Percentiles rank a stretch among this genome's conserved stretches.
phyloP scores from a whole-genome alignment of 2,329 filamentous ascomycete genomes.

The Zalaria sp. region DNA sequence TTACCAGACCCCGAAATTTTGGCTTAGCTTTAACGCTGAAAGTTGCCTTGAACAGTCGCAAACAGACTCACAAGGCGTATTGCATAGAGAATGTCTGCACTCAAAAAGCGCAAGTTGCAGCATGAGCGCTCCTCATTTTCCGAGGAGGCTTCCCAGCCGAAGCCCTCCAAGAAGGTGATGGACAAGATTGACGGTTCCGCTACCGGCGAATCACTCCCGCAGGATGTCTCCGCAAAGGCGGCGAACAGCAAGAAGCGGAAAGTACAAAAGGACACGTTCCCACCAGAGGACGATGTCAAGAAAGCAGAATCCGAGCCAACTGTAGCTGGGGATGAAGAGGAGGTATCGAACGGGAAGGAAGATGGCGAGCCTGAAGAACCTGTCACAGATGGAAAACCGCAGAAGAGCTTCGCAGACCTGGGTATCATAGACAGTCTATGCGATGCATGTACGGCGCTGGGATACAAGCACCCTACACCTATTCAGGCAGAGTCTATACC shows the following conservation, averaged over 20 bases:
- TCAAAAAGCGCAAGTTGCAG: constrained; percentile 29
- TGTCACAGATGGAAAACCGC: constrained; percentile 43
- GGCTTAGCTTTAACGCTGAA: not conserved
- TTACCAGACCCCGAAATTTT: not conserved
- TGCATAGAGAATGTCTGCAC: constrained; percentile 18
- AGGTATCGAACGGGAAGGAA: constrained; percentile 1
- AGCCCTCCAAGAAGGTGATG: constrained; percentile 5
- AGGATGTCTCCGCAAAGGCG: not conserved
- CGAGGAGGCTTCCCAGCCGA: constrained; percentile 3
- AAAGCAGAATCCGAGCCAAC: constrained; percentile 9
- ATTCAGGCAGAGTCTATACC: constrained; percentile 84
- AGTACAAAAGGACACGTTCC: constrained; percentile 2
- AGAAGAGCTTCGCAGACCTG: constrained; percentile 56
- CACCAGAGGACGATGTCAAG: constrained; percentile 6
- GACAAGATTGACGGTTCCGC: constrained; percentile 3
- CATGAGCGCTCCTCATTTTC: constrained; percentile 4
- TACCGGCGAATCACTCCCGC: not conserved
- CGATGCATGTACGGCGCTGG: constrained; percentile 70
- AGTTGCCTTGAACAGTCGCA: not conserved
- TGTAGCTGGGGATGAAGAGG: constrained; percentile 14
- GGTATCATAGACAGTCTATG: constrained; percentile 78
- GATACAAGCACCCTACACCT: constrained; percentile 74
- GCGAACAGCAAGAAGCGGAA: constrained; percentile 1
- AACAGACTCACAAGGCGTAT: not conserved
- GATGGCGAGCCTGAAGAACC: constrained; percentile 8